Evolutionary conservation across 2,329 filamentous ascomycete species (phyloP).

Genomic region (Cercospora citrullina): DNA sequence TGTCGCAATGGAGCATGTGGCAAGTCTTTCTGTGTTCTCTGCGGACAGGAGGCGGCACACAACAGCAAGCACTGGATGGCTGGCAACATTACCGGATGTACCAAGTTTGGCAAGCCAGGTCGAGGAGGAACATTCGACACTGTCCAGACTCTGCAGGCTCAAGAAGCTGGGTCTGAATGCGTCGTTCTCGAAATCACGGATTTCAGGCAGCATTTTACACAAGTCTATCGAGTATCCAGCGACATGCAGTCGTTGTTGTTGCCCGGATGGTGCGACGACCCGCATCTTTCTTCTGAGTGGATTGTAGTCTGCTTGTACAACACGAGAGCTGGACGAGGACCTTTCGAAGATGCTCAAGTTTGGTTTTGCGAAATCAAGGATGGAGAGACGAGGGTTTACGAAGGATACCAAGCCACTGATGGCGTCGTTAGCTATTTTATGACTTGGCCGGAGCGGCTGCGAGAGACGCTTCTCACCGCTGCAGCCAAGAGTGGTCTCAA

Average conservation of each 20-base stretch:
- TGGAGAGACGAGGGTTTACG: background rate
- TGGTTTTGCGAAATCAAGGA: background rate
- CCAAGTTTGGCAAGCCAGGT: background rate
- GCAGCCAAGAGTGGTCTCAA: background rate
- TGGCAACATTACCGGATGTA: background rate
- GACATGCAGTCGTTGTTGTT: background rate
- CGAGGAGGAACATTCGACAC: background rate
- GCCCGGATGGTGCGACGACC: background rate
- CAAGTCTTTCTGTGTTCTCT: slow-evolving; percentile 5
- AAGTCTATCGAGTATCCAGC: background rate
- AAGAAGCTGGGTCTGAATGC: background rate
- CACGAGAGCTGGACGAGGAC: background rate
- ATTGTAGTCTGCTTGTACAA: background rate
- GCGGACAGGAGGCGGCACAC: slow-evolving; percentile 4
- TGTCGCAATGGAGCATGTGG: background rate
- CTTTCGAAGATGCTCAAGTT: background rate
- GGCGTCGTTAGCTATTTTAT: background rate
- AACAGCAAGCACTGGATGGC: slow-evolving; percentile 3
- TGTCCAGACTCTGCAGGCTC: background rate
- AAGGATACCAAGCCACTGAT: background rate
- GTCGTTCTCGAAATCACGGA: background rate
- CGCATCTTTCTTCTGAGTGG: background rate
- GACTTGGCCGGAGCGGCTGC: background rate
- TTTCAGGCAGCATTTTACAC: background rate
- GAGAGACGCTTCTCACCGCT: background rate